Evolutionary conservation across 2,329 filamentous ascomycete species (phyloP).

Genomic region (Rhinocladiella mackenziei): DNA sequence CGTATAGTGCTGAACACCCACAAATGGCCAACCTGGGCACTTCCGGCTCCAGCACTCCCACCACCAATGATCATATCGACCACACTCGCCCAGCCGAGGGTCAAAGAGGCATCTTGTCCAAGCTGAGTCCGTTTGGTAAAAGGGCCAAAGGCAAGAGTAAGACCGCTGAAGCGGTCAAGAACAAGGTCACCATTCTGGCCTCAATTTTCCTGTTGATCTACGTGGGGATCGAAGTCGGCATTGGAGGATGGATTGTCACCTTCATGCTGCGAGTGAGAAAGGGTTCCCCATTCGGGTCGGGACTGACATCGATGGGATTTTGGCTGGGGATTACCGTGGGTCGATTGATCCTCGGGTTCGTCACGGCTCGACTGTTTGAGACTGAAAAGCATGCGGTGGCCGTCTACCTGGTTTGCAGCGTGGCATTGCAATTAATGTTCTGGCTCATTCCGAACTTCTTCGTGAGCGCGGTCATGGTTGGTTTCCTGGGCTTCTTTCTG

Average conservation of each 20-base stretch:
- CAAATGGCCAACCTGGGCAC: slow-evolving; percentile 41
- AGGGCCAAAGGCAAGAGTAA: slow-evolving; percentile 64
- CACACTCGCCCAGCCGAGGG: slow-evolving; percentile 54
- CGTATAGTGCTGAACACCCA: slow-evolving; percentile 20
- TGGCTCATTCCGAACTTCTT: slow-evolving; percentile 73
- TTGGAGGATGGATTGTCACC: slow-evolving; percentile 72
- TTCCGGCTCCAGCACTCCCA: slow-evolving; percentile 29
- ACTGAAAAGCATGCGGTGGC: slow-evolving; percentile 61
- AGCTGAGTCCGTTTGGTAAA: slow-evolving; percentile 62
- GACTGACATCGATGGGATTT: slow-evolving; percentile 67
- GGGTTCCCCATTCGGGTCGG: slow-evolving; percentile 65
- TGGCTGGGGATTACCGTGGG: slow-evolving; percentile 76
- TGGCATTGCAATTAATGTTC: slow-evolving; percentile 66
- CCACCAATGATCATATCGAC: slow-evolving; percentile 55
- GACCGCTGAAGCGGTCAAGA: slow-evolving; percentile 32
- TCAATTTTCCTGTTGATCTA: slow-evolving; percentile 73
- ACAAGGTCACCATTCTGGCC: slow-evolving; percentile 62
- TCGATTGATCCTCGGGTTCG: slow-evolving; percentile 64
- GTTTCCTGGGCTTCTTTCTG: slow-evolving; percentile 69
- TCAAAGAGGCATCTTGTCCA: slow-evolving; percentile 46
- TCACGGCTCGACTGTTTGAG: slow-evolving; percentile 64
- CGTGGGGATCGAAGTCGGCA: slow-evolving; percentile 66
- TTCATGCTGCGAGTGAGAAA: slow-evolving; percentile 76
- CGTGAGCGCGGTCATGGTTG: slow-evolving; percentile 66
- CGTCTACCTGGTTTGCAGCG: slow-evolving; percentile 58